A percentile compares a stretch with the other conserved stretches of the same genome.
These are phyloP conservation scores for Pleodorina starrii DNA, from an alignment of 139 green algal genomes.

Conservation along the genomic window DNA sequence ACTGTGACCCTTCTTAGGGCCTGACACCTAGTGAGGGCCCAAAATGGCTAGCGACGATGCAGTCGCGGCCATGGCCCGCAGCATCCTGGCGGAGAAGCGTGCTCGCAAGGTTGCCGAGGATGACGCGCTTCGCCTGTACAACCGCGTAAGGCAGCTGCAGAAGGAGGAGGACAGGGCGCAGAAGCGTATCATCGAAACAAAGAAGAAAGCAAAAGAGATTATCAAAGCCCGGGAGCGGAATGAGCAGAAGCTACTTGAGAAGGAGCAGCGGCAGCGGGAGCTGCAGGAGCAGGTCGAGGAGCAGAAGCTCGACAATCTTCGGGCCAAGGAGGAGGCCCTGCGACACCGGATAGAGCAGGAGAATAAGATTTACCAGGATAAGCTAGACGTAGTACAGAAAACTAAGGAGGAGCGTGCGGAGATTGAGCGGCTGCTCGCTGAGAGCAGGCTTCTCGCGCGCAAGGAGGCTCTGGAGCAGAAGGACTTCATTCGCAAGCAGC, in stretches of 20 bases:
- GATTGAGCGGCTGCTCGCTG: constrained; percentile 67
- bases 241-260: constrained; percentile 68
- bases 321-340: constrained; percentile 67
- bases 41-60: constrained; percentile 37
- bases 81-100: constrained; percentile 62
- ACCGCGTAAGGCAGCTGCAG: constrained; percentile 79
- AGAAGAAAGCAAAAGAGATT: constrained; percentile 73
- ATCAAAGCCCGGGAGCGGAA: constrained; percentile 69
- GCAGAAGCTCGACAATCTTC: constrained; percentile 66
- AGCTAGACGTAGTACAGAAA: constrained; percentile 61
- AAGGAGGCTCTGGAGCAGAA: constrained; percentile 79
- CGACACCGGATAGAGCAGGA: constrained; percentile 69
- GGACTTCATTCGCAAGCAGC: constrained; percentile 69
- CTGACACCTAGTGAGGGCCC: not conserved
- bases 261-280: constrained; percentile 64
- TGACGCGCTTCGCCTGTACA: constrained; percentile 78
- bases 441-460: constrained; percentile 65
- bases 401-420: constrained; percentile 74
- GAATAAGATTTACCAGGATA: constrained; percentile 60
- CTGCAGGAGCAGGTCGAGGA: constrained; percentile 64
- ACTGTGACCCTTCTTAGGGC: not conserved
- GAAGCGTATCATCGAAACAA: constrained; percentile 78
- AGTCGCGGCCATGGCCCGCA: constrained; percentile 35
- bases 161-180: constrained; percentile 80
- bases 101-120: constrained; percentile 70